These are phyloP conservation scores for Rhizoctonia solani DNA, from an alignment of 1,284 basidiomycete species.

Conservation along the genomic window DNA sequence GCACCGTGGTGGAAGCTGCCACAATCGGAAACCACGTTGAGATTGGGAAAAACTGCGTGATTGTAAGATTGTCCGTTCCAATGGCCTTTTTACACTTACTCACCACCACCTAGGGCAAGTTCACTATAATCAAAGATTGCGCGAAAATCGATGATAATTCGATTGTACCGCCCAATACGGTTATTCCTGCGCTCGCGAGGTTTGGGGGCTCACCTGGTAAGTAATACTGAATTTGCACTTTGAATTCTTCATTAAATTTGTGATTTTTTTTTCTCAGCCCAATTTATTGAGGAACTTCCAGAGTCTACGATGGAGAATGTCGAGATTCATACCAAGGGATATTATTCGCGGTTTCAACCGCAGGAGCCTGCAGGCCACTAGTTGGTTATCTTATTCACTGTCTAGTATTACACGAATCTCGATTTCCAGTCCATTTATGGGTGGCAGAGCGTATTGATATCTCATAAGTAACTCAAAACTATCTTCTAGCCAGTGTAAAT, in stretches of 20 bases:
- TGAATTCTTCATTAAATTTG: background rate
- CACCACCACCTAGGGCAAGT: slow-evolving; percentile 73
- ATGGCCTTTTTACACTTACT: background rate
- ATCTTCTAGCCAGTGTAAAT: too few relatives aligned
- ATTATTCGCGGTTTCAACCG: slow-evolving; percentile 68
- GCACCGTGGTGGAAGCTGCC: slow-evolving; percentile 89
- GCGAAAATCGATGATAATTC: slow-evolving; percentile 86
- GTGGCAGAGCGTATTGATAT: too few relatives aligned
- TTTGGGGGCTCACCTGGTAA: slow-evolving; percentile 90
- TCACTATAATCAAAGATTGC: slow-evolving; percentile 95
- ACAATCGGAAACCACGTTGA: slow-evolving; percentile 93
- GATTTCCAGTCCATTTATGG: too few relatives aligned
- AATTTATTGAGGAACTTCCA: slow-evolving; percentile 80
- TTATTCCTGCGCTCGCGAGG: slow-evolving; percentile 84
- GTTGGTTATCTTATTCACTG: too few relatives aligned
- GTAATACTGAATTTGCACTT: slow-evolving; percentile 38
- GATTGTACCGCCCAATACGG: slow-evolving; percentile 88
- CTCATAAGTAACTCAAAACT: too few relatives aligned
- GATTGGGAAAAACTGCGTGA: slow-evolving; percentile 93
- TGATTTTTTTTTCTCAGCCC: slow-evolving; percentile 54
- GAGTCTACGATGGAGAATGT: slow-evolving; percentile 87
- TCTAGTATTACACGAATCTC: too few relatives aligned
- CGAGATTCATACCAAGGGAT: slow-evolving; percentile 77
- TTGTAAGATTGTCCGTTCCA: slow-evolving; percentile 61
- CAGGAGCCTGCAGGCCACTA: slow-evolving; percentile 41